Conservation (phyloP, 1,284 basidiomycete species). For the Cerrena zonata region DNA sequence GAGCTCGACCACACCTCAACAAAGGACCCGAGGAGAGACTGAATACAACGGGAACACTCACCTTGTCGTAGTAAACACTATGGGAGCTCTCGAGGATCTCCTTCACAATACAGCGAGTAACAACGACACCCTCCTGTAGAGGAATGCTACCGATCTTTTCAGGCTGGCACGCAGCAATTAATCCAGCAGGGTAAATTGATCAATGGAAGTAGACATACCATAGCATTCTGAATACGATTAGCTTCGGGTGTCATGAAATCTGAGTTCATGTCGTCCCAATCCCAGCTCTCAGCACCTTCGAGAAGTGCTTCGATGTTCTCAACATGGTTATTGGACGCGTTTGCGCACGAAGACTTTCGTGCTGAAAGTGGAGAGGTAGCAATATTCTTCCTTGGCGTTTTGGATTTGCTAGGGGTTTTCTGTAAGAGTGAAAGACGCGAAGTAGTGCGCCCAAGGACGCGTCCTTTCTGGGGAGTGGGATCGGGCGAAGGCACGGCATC, state of each 20-base stretch:
- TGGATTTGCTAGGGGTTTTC: constrained; percentile 1
- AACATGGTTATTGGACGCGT: background rate
- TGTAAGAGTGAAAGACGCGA: background rate
- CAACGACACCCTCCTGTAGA: background rate
- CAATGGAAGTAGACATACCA: background rate
- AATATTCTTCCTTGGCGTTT: background rate
- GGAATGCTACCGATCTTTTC: background rate
- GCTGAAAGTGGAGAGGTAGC: background rate
- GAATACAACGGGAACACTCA: background rate
- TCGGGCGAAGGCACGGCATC: constrained; percentile 32
- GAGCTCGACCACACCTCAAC: too few relatives aligned
- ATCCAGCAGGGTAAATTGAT: background rate
- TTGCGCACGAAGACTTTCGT: background rate
- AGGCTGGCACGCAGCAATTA: background rate
- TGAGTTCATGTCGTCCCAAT: constrained; percentile 42
- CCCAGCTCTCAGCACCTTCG: constrained; percentile 44
- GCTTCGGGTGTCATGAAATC: constrained; percentile 32
- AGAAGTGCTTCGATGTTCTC: constrained; percentile 29
- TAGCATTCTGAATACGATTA: background rate
- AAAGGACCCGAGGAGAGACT: background rate
- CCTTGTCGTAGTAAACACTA: constrained; percentile 15
- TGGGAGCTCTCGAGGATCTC: constrained; percentile 12
- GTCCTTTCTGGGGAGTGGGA: background rate
- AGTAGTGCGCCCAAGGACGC: background rate
- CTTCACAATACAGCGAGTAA: constrained; percentile 48